Conservation (phyloP, 306 rosid genomes). For the Senna tora region DNA sequence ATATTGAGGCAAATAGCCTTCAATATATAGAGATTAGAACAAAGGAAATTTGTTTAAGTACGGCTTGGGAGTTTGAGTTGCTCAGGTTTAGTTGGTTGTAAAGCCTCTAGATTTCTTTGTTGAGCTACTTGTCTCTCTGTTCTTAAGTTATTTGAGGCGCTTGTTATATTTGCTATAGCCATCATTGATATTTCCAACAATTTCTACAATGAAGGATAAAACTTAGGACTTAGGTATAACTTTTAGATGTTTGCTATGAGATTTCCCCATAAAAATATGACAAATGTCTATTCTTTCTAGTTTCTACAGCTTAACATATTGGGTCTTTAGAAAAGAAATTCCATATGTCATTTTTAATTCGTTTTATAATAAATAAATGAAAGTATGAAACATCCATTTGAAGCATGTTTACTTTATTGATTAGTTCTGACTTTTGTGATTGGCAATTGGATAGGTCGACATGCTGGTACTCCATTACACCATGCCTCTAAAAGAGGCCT, state of each 20-base stretch:
- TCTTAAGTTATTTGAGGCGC: neutral
- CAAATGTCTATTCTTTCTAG: no score
- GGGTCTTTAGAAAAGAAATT: no score
- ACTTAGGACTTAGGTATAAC: neutral
- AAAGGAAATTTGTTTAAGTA: neutral
- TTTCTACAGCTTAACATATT: no score
- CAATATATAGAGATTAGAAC: neutral
- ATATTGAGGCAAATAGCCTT: neutral
- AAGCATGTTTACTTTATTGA: conserved; percentile 21
- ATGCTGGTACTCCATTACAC: conserved; percentile 92
- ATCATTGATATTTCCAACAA: conserved; percentile 2
- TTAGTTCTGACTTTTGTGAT: conserved; percentile 19
- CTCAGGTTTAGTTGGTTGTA: conserved; percentile 27
- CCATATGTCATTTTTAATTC: no score
- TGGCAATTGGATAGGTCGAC: conserved; percentile 55
- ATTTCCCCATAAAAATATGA: neutral
- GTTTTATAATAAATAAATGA: neutral
- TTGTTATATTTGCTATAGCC: neutral
- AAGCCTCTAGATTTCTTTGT: conserved; percentile 25
- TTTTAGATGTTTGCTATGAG: neutral
- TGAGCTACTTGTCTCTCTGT: conserved; percentile 32
- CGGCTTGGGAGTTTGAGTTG: conserved; percentile 7
- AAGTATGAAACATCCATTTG: conserved; percentile 27
- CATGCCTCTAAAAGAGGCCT: conserved; percentile 97
- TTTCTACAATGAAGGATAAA: neutral